Evolutionary conservation across 805 yeast genomes (phyloP).

Genomic region (Candida germanica): DNA sequence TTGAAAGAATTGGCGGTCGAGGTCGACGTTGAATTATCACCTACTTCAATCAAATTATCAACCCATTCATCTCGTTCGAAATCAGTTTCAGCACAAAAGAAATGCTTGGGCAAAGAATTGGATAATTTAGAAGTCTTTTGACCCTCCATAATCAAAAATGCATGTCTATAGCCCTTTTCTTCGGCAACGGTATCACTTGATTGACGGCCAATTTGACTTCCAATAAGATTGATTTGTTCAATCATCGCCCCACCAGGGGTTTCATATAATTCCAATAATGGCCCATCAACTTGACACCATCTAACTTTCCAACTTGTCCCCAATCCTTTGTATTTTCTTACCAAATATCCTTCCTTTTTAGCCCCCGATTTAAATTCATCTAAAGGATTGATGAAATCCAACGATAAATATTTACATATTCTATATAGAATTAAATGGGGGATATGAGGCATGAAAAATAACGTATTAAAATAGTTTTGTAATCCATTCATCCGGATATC

Average conservation of each 20-base stretch:
- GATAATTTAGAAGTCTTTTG: constrained; percentile 33
- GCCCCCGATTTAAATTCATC: constrained; percentile 53
- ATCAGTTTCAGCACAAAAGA: constrained; percentile 76
- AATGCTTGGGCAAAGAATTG: constrained; percentile 47
- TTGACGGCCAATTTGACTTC: constrained; percentile 58
- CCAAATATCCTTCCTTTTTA: constrained; percentile 59
- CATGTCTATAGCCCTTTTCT: constrained; percentile 54
- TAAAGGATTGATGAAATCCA: constrained; percentile 62
- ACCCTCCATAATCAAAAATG: constrained; percentile 53
- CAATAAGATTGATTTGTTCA: constrained; percentile 50
- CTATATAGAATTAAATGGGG: constrained; percentile 50
- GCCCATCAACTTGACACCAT: constrained; percentile 65
- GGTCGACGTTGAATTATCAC: constrained; percentile 4
- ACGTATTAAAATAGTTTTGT: constrained; percentile 55
- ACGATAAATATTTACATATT: constrained; percentile 63
- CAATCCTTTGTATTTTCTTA: constrained; percentile 62
- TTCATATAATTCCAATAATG: constrained; percentile 55
- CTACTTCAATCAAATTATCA: constrained; percentile 34
- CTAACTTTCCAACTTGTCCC: constrained; percentile 65
- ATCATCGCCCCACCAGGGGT: constrained; percentile 49
- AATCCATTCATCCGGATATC: constrained; percentile 56
- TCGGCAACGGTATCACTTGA: constrained; percentile 39
- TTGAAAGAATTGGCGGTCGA: constrained; percentile 6
- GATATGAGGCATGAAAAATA: constrained; percentile 56
- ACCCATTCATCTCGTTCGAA: constrained; percentile 77